Evolutionary conservation across 2,329 filamentous ascomycete genomes (phyloP), one percentile per base, ranked within the genome.

Genomic region (Endocalyx cinctus): DNA sequence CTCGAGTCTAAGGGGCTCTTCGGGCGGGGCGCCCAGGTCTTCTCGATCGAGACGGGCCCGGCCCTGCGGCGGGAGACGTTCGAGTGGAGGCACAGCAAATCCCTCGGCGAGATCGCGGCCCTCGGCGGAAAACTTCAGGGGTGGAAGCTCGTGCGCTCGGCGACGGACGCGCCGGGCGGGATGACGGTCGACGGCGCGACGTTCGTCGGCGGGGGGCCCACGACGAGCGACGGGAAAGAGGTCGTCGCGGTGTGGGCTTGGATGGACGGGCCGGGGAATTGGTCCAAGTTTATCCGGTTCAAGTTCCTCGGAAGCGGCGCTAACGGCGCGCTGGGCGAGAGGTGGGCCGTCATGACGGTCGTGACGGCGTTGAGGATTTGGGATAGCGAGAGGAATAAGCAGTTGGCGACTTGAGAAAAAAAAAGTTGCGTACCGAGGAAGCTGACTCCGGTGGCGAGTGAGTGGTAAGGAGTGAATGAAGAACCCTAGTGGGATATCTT

Each of bases 321-420:
- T 10, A 51, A 51, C 6, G 64, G 66, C 1, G 41, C 51, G 13
- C 48, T 69, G 10, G 66, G 66, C 10, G 58, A 63, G 38, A 47
- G 60, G 14, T 69, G 62, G 61, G 57, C 59, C 1, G 43, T 66
- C 12, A 67, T 67, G 62, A 60, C 64, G 1, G 63, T 65, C 7
- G 48, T 55, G 5, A 59, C 63, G 30, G 59, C 52, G 18, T 39
- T 65, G 32, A 48, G 47, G 11, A 54, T 60, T 12, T 64, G 48
- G 45, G 44, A 53, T 5, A 13, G 29, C 3, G 44, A 51, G 38
- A 19, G 33, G 19, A 38, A 31, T 17, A 17, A 22, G 20, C 11
- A n/a, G n/a, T n/a, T n/a, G n/a, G n/a, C n/a, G n/a, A n/a, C n/a
- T n/a, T n/a, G n/a, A n/a, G n/a, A n/a, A n/a, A n/a, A n/a, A n/a